Base-by-base conservation (phyloP, 371 early-diverging fungal species). In the Mucor irregularis region DNA sequence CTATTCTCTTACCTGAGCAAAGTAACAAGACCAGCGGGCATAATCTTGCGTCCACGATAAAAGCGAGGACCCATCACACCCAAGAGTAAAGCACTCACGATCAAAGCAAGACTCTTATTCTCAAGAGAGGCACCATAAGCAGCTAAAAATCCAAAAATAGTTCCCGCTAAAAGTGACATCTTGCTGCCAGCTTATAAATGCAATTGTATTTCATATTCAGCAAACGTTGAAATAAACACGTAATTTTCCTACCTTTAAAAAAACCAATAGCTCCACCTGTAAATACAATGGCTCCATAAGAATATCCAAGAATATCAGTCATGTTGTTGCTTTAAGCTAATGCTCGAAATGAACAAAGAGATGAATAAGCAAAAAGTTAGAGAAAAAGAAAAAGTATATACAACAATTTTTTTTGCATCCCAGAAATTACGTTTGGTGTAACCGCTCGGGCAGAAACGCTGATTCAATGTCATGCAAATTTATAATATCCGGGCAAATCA, bases 21-120 rank as follows among this genome's bases (percentile, higher is more conserved):
- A 31, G 79, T 63, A 3, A 85, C 75, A 42, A 85, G 61, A 5
- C 86, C 85, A 14, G 82, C 85, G 3, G 86, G 84, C 86, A 87
- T 85, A 40, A 84, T 74, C 65, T 83, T 84, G 7, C 74, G 74
- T 39, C 77, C 77, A 25, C 71, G 68, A 35, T 65, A 50, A 52
- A 76, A 87, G 21, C 85, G 81, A 5, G 61, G 39, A 9, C 83
- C 85, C 87, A 85, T 87, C 6, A 82, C 74, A 2, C 74, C 24
- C n/a, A 78, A 54, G 13, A 87, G 62, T 0, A 69, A 37, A 16
- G 74, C 25, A 59, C 79, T 80, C n/a, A 78, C 64, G 4, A 54
- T 72, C 31, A 81, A 63, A 1, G 77, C 70, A 13, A 84, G 49
- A 9, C 45, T 40, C 10, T 74, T 77, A 58, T 74, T 74, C 16